A percentile compares a stretch with the other conserved stretches of the same genome.
phyloP scores from a whole-genome alignment of 2,329 filamentous ascomycete genomes.

The Hypoxylon sp. region DNA sequence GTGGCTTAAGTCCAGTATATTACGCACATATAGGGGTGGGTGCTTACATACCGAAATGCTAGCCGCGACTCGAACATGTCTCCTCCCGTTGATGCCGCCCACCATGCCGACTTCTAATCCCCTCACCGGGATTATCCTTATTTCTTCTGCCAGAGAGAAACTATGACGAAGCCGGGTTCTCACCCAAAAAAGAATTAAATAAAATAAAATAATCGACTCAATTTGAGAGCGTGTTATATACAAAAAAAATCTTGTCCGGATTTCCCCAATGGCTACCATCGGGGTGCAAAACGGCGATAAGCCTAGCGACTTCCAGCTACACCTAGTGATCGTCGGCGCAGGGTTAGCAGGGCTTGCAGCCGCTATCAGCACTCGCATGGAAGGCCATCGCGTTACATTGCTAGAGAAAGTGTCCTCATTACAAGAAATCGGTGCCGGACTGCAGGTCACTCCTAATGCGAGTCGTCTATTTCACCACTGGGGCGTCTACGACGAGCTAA shows the following conservation, averaged over 20 bases:
- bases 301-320: conserved; percentile 29
- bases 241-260: background rate
- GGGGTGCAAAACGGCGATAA: conserved; percentile 11
- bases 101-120: conserved; percentile 5
- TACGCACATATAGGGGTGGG: conserved; percentile 8
- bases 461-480: conserved; percentile 41
- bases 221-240: background rate
- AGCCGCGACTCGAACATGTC: conserved; percentile 9
- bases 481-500: conserved; percentile 41
- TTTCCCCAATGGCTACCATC: conserved; percentile 17
- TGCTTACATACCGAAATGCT: conserved; percentile 18
- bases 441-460: conserved; percentile 44
- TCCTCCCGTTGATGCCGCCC: conserved; percentile 1
- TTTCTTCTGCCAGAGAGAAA: background rate
- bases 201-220: background rate
- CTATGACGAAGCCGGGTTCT: conserved; percentile 1
- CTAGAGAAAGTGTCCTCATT: conserved; percentile 40
- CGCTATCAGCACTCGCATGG: conserved; percentile 41
- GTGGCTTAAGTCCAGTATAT: background rate
- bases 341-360: conserved; percentile 44
- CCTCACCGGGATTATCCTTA: background rate
- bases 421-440: conserved; percentile 40
- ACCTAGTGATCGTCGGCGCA: conserved; percentile 41
- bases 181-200: background rate
- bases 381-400: conserved; percentile 41